Conservation (phyloP, 768 basidiomycete genomes). For the Melanogaster broomeanus region DNA sequence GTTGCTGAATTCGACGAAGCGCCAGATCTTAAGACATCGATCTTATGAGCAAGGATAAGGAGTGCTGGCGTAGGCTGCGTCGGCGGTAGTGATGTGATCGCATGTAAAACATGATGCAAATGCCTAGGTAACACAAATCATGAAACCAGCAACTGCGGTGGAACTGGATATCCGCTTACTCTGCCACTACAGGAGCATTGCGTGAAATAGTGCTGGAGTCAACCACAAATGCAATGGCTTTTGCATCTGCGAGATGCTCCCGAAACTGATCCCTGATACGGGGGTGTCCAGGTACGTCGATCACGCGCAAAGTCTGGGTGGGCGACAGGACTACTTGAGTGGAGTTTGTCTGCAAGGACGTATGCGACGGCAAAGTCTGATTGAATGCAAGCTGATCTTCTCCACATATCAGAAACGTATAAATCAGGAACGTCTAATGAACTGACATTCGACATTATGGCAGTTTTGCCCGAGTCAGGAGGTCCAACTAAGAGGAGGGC, state of each 20-base stretch:
- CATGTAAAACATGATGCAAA: constrained; percentile 70
- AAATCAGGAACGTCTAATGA: neutral
- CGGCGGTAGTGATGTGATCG: constrained; percentile 71
- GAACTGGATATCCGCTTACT: constrained; percentile 52
- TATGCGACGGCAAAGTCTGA: constrained; percentile 66
- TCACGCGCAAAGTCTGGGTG: constrained; percentile 49
- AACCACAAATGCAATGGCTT: constrained; percentile 74
- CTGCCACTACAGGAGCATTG: constrained; percentile 73
- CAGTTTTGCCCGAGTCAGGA: constrained; percentile 79
- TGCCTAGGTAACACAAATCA: constrained; percentile 47
- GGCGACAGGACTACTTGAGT: constrained; percentile 45
- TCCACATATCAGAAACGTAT: constrained; percentile 9
- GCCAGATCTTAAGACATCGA: constrained; percentile 61
- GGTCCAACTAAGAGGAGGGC: constrained; percentile 76
- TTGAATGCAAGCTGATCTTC: constrained; percentile 60
- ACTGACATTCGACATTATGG: constrained; percentile 70
- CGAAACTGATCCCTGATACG: constrained; percentile 73
- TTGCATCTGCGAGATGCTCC: constrained; percentile 63
- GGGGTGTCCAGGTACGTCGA: constrained; percentile 87
- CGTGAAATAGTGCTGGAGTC: constrained; percentile 79
- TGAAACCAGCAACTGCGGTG: neutral
- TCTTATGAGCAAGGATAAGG: constrained; percentile 75
- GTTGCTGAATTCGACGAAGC: constrained; percentile 34
- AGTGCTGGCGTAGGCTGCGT: constrained; percentile 62
- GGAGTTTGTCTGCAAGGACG: constrained; percentile 75